phyloP scores from a whole-genome alignment of 2,329 filamentous ascomycete genomes.

The Botryotinia globosa region DNA sequence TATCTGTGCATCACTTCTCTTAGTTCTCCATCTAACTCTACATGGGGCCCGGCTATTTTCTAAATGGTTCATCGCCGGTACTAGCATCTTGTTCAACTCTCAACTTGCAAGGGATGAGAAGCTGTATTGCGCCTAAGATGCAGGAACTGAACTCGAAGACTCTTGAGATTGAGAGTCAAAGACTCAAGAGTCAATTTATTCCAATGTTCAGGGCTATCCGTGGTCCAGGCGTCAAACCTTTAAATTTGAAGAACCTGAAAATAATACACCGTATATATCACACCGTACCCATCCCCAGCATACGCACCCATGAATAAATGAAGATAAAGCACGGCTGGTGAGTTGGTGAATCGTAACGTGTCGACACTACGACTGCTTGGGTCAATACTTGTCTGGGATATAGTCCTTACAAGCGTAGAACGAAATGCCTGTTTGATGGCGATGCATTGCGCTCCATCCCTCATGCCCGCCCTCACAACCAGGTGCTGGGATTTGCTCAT shows the following conservation, averaged over 20 bases:
- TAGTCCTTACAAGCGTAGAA: conserved; percentile 13
- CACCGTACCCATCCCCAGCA: background rate
- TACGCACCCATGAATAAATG: background rate
- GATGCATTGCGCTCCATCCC: conserved; percentile 1
- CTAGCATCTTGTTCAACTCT: background rate
- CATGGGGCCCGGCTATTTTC: conserved; percentile 2
- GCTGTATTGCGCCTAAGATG: conserved; percentile 13
- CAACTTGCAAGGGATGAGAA: background rate
- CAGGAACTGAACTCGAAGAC: conserved; percentile 4
- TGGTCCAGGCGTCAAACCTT: conserved; percentile 1
- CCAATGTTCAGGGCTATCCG: conserved; percentile 2
- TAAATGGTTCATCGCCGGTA: conserved; percentile 14
- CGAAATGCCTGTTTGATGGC: background rate
- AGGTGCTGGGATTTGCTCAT: background rate
- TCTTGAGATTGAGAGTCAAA: background rate
- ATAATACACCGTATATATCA: background rate
- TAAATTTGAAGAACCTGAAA: background rate
- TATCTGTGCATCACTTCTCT: conserved; percentile 3
- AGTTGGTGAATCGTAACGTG: background rate
- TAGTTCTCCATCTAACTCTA: background rate
- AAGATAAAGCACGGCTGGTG: background rate
- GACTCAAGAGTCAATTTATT: background rate
- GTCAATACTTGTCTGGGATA: background rate
- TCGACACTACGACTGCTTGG: background rate
- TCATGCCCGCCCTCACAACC: background rate